Evolutionary conservation across 192 early-diverging fungal species (phyloP), one percentile per base, ranked within the genome.

Genomic region (Helicostylum pulchrum): DNA sequence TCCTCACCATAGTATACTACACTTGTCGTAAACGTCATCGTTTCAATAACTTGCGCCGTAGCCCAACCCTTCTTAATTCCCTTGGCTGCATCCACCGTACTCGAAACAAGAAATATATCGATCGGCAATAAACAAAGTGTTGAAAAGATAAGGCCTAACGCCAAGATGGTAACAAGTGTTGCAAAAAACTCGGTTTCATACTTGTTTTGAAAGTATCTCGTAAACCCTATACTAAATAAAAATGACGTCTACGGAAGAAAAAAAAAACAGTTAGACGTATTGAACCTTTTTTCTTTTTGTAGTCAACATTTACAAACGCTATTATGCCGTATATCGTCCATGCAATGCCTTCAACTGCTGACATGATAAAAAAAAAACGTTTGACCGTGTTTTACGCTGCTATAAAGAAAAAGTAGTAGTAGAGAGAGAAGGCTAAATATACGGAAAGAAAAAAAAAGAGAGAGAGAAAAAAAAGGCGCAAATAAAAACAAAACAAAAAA

Each of bases 21-120:
- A 12, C 67, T 49, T 12, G 84, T 68, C 4, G 61, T 53, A 17
- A 53, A 7, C 9, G 69, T 76, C 72, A 83, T 79, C n/a, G 50
- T 46, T 30, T 66, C 62, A 10, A 87, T 65, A 21, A 67, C 62
- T 7, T 78, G 75, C 1, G 82, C 76, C 0, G 83, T 84, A 8
- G 83, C 85, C 85, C 85, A 87, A n/a, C 60, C 65, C 23, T 77
- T 70, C 45, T 84, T 79, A 7, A 87, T 61, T 14, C 85, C 85
- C 9, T 81, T 84, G 9, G 44, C 6, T 4, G 67, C 51, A 64
- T 87, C 72, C 57, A 80, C 68, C 30, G 77, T 83, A 12, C 78
- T 71, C 2, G 85, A 84, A 20, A 87, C 85, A 15, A 84, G 53
- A 66, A 80, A 85, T 45, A 83, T 83, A 52, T 87, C 85, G 12